Conservation (phyloP, 2,329 filamentous ascomycete genomes). For the Tolypocladium nubicola region DNA sequence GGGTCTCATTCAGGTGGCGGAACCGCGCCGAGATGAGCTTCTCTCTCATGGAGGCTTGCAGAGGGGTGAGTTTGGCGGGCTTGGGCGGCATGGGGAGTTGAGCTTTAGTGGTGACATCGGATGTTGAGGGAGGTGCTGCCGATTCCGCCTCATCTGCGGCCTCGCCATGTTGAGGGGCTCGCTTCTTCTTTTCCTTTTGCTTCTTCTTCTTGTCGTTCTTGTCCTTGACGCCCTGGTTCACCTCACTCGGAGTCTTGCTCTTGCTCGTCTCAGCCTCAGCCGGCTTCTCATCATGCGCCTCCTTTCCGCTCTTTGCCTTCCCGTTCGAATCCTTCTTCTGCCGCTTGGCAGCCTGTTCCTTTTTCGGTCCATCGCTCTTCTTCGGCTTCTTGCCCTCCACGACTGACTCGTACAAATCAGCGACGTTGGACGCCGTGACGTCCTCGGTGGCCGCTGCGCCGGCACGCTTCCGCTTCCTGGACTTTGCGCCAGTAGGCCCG, state of each 20-base stretch:
- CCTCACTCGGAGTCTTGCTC: background rate
- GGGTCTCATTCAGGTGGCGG: constrained; percentile 90
- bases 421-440: constrained; percentile 61
- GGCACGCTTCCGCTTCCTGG: constrained; percentile 47
- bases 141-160: constrained; percentile 10
- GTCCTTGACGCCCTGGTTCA: constrained; percentile 26
- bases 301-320: constrained; percentile 7
- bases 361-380: constrained; percentile 12
- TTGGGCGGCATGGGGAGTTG: constrained; percentile 29
- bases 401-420: constrained; percentile 67
- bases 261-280: constrained; percentile 8
- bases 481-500: constrained; percentile 30
- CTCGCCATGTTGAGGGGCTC: constrained; percentile 2
- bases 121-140: constrained; percentile 7
- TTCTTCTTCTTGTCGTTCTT: constrained; percentile 18
- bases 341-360: constrained; percentile 13
- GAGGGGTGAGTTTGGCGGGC: constrained; percentile 65
- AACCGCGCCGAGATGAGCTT: constrained; percentile 94
- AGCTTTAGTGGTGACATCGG: constrained; percentile 12
- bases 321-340: constrained; percentile 9
- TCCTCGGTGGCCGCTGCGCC: constrained; percentile 17
- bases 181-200: constrained; percentile 14
- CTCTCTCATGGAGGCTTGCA: constrained; percentile 88
- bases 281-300: constrained; percentile 22
- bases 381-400: constrained; percentile 53